phyloP scores from a whole-genome alignment of 805 yeast genomes.

The Dipodascopsis uninucleata region DNA sequence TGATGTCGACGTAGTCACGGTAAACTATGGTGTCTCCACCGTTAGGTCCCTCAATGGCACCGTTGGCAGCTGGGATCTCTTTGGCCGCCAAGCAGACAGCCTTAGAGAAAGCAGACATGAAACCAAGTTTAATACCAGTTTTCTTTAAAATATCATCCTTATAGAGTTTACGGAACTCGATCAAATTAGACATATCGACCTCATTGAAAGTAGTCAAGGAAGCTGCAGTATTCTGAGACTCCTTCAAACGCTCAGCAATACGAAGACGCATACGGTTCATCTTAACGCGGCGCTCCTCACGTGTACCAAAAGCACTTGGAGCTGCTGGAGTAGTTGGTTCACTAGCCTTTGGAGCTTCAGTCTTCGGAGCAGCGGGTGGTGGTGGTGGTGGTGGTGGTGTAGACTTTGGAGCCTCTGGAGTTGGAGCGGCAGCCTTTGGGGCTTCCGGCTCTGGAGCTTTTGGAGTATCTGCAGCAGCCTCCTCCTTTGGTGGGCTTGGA shows the following conservation, averaged over 20 bases:
- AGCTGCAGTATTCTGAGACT: slow-evolving; percentile 98
- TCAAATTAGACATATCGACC: slow-evolving; percentile 88
- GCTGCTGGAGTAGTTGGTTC: slow-evolving; percentile 34
- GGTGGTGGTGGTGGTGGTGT: slow-evolving; percentile 23
- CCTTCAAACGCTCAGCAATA: slow-evolving; percentile 98
- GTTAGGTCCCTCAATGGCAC: slow-evolving; percentile 70
- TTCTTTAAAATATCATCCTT: slow-evolving; percentile 94
- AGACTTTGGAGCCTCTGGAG: slow-evolving; percentile 35
- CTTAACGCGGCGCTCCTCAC: slow-evolving; percentile 87
- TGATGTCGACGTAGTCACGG: slow-evolving; percentile 94
- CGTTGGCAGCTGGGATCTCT: slow-evolving; percentile 92
- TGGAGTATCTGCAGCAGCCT: too few species aligned
- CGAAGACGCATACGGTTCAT: slow-evolving; percentile 99
- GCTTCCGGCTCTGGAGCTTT: slow-evolving; percentile 32
- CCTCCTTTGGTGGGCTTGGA: slow-evolving; percentile 30
- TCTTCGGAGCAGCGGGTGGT: slow-evolving; percentile 33
- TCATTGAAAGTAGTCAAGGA: slow-evolving; percentile 97
- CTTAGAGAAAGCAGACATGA: slow-evolving; percentile 97
- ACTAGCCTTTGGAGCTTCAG: slow-evolving; percentile 32
- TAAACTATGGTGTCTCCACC: slow-evolving; percentile 86
- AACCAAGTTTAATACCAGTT: slow-evolving; percentile 92
- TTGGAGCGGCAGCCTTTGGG: slow-evolving; percentile 36
- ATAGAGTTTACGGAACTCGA: slow-evolving; percentile 93
- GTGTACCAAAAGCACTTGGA: slow-evolving; percentile 54
- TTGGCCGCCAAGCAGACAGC: slow-evolving; percentile 90